Base-by-base conservation (phyloP, 257 asterid species). In the Nyctanthes arbortristis region DNA sequence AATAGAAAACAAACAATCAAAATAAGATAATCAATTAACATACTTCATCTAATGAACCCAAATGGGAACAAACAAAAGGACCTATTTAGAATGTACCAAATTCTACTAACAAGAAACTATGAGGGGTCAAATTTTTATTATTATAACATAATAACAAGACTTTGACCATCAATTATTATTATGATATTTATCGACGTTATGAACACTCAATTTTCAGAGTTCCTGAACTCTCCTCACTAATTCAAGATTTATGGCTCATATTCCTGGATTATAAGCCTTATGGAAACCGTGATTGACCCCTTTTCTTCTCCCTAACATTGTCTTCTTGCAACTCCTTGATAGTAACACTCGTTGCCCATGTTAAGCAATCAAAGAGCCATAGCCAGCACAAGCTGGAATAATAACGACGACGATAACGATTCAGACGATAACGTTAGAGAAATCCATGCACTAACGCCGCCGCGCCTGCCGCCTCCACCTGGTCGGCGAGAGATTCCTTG, bases 351-450 rank as follows among this genome's bases (percentile, higher is more conserved):
- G 29, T 52, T n/a, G 47, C 76, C 78, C 87, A 69, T 70, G 82
- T n/a, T n/a, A n/a, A 89, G 69, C 71, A 77, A 89, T 76, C 87
- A 89, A 79, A 83, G 87, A 67, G 79, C 86, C 29, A 52, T 64
- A 27, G 35, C 25, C 18, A 37, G 52, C 22, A 32, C 43, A 7
- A 63, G 67, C 16, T 33, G 67, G 45, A 24, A 20, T 8, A 7
- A n/a, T 32, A 36, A 28, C 25, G n/a, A 56, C 16, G 57, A 35
- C 8, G 16, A 11, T 39, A 33, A 52, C 4, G 55, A 31, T n/a
- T n/a, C n/a, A 18, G 76, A 64, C 12, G 71, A 49, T 25, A 25
- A 32, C 25, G 52, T 72, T 35, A 72, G 76, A 36, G 76, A 72
- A 36, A 57, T 72, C 32, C 71, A 72, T 31, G 76, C 71, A 16